Base-by-base conservation (phyloP, 768 basidiomycete genomes). In the Tricholoma furcatifolium region DNA sequence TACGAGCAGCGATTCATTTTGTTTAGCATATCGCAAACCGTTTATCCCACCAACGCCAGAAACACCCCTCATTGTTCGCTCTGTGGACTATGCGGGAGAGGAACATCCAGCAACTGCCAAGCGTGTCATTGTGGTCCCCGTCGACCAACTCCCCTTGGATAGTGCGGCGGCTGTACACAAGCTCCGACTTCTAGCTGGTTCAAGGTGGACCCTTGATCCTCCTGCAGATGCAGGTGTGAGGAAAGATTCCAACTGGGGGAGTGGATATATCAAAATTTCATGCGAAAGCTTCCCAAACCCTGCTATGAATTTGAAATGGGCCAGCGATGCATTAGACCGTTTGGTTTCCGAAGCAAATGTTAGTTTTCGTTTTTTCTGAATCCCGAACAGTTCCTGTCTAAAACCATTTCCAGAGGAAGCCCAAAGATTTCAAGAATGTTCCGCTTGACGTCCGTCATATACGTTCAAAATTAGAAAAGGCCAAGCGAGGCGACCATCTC, bases 301-400 rank as follows among this genome's bases (percentile, higher is more conserved):
- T 2, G 77, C 83, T 23, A 87, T 91, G 89, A 99, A 99, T 69
- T 74, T 96, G 62, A 96, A 95, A 69, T 96, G 93, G 89, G 91
- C 89, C 36, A 89, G 88, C 59, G 95, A 98, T 65, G 79, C 83
- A 14, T 68, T 99, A 50, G 89, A 94, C 63, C 73, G 79, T 60
- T 71, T 99, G 39, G 67, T 98, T 56, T 70, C 68, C n/a, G 87
- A 86, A 62, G 91, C 94, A 9, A 93, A 94, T 67, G 96, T 97
- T 64, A 60, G 92, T 80, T 18, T 36, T 18, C 30, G 5, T 54
- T 17, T 27, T 20, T 31, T 11, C 40, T 10, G 53, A 30, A 14
- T 43, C 12, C 30, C 14, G 18, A 30, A 18, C 17, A 20, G 17
- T 24, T 34, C 30, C 34, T 21, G n/a, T 31, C 32, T 52, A 32